Percentiles rank a stretch among this genome's conserved stretches.
Evolutionary conservation across 1,139 yeast genomes (phyloP).

Genomic region (Candida pseudoviswanathii): DNA sequence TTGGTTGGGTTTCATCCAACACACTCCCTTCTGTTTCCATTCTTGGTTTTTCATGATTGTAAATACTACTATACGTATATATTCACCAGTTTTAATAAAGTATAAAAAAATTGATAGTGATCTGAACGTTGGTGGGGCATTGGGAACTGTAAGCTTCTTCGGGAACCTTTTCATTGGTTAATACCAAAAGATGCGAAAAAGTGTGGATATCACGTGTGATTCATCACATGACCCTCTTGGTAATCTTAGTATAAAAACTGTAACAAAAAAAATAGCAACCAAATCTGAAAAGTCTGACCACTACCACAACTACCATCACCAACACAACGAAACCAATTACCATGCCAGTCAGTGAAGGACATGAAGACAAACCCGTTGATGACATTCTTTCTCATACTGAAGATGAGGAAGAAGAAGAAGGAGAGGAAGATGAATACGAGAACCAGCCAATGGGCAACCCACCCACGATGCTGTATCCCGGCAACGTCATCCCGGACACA

Average conservation of each 20-base stretch:
- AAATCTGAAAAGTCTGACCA: background rate
- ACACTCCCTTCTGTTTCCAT: background rate
- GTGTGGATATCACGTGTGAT: background rate
- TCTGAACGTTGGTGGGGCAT: background rate
- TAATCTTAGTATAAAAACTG: background rate
- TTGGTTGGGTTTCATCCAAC: background rate
- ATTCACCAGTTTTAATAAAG: background rate
- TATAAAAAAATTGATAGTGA: background rate
- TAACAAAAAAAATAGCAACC: slow-evolving; percentile 1
- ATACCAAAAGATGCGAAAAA: background rate
- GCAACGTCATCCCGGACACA: slow-evolving; percentile 59
- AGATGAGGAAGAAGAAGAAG: slow-evolving; percentile 25
- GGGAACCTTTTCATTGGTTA: slow-evolving; percentile 2
- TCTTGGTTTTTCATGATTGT: background rate
- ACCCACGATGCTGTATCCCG: slow-evolving; percentile 44
- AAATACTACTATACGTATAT: slow-evolving; percentile 1
- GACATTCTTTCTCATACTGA: slow-evolving; percentile 21
- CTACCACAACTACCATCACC: background rate
- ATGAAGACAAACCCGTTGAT: slow-evolving; percentile 3
- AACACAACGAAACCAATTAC: background rate
- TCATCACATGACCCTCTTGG: background rate
- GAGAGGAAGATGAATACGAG: slow-evolving; percentile 29
- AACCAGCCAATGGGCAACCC: slow-evolving; percentile 20
- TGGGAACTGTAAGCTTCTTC: slow-evolving; percentile 2
- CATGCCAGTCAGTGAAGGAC: background rate